phyloP scores from a whole-genome alignment of 179 eudicot genomes.

The Heliamphora pulchella region DNA sequence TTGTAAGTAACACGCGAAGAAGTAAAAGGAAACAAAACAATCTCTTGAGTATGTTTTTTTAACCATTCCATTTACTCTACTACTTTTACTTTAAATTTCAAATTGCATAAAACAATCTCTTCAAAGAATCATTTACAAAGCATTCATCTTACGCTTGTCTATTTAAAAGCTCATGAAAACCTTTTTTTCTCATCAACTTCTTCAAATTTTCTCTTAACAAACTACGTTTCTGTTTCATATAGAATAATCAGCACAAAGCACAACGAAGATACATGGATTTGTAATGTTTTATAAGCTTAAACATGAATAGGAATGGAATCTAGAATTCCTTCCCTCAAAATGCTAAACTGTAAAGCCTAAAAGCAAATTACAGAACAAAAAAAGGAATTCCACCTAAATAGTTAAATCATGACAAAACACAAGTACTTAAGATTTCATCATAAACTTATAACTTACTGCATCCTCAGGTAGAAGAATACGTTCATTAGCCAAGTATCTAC shows the following conservation, averaged over 20 bases:
- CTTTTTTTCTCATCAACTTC: not conserved
- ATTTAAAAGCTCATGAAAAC: not conserved
- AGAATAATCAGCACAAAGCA: not conserved
- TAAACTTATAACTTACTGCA: conserved; percentile 54
- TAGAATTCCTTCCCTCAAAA: not conserved
- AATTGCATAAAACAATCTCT: not conserved
- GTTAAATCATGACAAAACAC: not conserved
- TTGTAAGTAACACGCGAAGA: not conserved
- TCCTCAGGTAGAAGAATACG: conserved; percentile 81
- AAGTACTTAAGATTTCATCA: not conserved
- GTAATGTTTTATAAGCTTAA: not conserved
- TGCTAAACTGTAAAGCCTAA: too few species aligned
- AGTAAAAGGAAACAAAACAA: not conserved
- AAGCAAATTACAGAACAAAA: not conserved
- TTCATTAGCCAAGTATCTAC: conserved; percentile 56
- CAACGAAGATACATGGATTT: not conserved
- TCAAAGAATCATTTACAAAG: not conserved
- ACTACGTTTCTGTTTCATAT: not conserved
- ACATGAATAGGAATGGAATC: not conserved
- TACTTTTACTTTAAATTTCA: not conserved
- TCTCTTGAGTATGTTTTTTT: not conserved
- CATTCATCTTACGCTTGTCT: not conserved
- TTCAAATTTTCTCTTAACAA: not conserved
- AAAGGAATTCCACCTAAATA: not conserved
- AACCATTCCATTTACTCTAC: not conserved